Base-by-base conservation (phyloP, 1,284 basidiomycete species). In the Pyrrhoderma lamaoense region DNA sequence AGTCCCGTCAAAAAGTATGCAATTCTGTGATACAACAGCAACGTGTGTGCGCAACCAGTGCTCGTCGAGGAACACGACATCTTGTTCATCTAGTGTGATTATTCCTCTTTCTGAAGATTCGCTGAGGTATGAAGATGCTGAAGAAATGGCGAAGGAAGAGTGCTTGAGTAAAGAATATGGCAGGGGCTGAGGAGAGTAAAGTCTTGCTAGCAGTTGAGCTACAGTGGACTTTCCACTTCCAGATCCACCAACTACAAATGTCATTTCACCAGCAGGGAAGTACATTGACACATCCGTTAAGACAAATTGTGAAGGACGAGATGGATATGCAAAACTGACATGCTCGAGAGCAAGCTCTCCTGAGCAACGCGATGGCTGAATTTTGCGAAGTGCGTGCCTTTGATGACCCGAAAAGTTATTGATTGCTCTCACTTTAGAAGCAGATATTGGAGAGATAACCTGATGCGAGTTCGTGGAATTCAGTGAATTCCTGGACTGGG, bases 181-280 rank as follows among this genome's bases (percentile, higher is more conserved):
- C 5, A 31, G 27, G 27, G 5, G 11, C 16, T 40, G n/a, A 0
- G 82, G 76, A 1, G 72, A 64, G 71, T 97, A 98, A 65, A 95
- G 72, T 8, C 88, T 76, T 19, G 93, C 73, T 0, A 98, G 74
- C 1, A 96, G 76, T 52, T 85, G 80, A 0, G 89, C 89, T 54
- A 97, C 75, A 0, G 93, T 97, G n/a, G 85, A 89, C 70, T 99
- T 98, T 37, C 94, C 93, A 1, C 85, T 89, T 2, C 94, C 93
- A 1, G 88, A 92, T 1, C 85, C 81, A 45, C 94, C 95, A 49
- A 97, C 90, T 60, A 98, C 85, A 68, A 93, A 97, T 0, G 94
- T 96, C 18, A 77, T 90, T 66, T 98, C 93, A 36, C 78, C 72
- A 0, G 90, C 79, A 1, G 93, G 88, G 44, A 99, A 77, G 73